Percentiles rank a stretch among this genome's conserved stretches.
phyloP scores from a whole-genome alignment of 768 basidiomycete species.

The Piloderma croceum region DNA sequence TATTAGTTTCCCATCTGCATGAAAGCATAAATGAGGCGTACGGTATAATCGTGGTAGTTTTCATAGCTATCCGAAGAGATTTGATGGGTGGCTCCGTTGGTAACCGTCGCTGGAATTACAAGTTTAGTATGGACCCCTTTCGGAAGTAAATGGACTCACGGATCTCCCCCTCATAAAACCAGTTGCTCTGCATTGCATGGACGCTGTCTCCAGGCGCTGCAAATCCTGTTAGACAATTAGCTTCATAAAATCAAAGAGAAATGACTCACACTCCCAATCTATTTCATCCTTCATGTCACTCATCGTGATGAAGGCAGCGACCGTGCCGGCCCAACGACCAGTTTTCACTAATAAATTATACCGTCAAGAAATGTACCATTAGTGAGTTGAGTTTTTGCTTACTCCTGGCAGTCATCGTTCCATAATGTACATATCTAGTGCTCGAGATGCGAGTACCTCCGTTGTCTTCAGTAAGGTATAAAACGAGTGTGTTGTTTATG shows the following conservation, averaged over 20 bases:
- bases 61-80: constrained; percentile 57
- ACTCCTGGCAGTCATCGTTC: constrained; percentile 64
- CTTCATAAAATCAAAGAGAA: no score
- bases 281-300: constrained; percentile 76
- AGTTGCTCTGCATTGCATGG: constrained; percentile 70
- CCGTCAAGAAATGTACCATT: no score
- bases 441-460: constrained; percentile 76
- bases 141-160: constrained; percentile 37
- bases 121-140: constrained; percentile 2
- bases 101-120: constrained; percentile 33
- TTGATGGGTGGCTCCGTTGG: constrained; percentile 42
- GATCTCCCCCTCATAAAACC: constrained; percentile 70
- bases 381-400: no score
- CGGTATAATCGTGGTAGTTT: constrained; percentile 76
- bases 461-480: constrained; percentile 63
- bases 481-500: constrained; percentile 59
- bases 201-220: constrained; percentile 59
- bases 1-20: no score
- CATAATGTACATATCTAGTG: constrained; percentile 80
- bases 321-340: constrained; percentile 72
- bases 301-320: constrained; percentile 85
- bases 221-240: no score
- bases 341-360: constrained; percentile 68
- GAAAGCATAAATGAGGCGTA: no score
- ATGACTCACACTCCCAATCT: constrained; percentile 86